phyloP scores from a whole-genome alignment of 2,329 filamentous ascomycete species.

The Rachicladosporium sp. region DNA sequence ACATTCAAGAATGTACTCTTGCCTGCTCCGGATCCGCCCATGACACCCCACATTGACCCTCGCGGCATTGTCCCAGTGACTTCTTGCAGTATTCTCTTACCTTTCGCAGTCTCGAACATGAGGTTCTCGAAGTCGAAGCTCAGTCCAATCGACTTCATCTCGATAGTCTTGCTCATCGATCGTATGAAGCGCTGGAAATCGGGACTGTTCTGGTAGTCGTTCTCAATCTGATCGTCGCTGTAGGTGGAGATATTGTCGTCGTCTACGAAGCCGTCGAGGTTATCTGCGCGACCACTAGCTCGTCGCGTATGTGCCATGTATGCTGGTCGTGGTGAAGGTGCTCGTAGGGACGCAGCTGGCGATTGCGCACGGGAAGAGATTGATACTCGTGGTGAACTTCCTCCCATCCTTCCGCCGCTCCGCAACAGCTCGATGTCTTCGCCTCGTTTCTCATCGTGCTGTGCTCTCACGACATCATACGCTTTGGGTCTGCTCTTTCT shows the following conservation, averaged over 20 bases:
- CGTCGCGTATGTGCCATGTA: conserved; percentile 9
- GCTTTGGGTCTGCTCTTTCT: conserved; percentile 20
- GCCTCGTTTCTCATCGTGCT: no score
- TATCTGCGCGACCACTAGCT: conserved; percentile 14
- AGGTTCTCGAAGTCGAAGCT: conserved; percentile 60
- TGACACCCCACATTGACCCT: conserved; percentile 46
- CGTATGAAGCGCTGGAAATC: conserved; percentile 40
- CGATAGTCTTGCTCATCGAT: conserved; percentile 41
- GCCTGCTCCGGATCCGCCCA: conserved; percentile 48
- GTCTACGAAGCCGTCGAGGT: conserved; percentile 16
- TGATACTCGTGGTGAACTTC: conserved; percentile 7
- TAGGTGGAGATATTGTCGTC: conserved; percentile 18
- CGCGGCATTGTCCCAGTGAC: conserved; percentile 42
- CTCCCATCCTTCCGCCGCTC: background rate
- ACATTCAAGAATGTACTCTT: conserved; percentile 50
- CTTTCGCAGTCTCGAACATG: conserved; percentile 62
- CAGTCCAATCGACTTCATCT: conserved; percentile 40
- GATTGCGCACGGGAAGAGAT: conserved; percentile 1
- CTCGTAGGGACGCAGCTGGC: conserved; percentile 3
- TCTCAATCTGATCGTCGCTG: conserved; percentile 15
- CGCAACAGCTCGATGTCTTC: conserved; percentile 17
- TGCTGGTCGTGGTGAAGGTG: conserved; percentile 1
- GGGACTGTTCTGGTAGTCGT: conserved; percentile 19
- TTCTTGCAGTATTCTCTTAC: conserved; percentile 68
- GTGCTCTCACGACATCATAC: conserved; percentile 1